phyloP scores from a whole-genome alignment of 164 flowering plant genomes.

The Tinospora cordifolia region DNA sequence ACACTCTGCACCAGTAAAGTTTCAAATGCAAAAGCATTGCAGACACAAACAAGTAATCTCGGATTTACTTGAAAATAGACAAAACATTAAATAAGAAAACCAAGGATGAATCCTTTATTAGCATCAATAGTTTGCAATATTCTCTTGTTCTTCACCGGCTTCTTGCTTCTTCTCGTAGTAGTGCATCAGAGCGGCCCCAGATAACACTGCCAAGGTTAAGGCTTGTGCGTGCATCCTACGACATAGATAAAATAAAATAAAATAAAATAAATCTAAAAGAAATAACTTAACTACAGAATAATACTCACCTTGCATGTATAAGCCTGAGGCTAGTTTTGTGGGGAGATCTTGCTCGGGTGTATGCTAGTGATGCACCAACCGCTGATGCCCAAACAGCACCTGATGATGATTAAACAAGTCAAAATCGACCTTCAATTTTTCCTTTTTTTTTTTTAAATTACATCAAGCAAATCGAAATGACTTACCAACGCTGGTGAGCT shows the following conservation, averaged over 20 bases:
- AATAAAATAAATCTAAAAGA: not conserved
- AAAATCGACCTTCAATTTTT: not conserved
- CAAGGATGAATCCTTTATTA: not conserved
- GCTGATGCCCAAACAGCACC: conserved; percentile 75
- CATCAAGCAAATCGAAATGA: not conserved
- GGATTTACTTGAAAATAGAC: too few species aligned
- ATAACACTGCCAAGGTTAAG: conserved; percentile 65
- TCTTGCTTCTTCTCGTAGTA: conserved; percentile 38
- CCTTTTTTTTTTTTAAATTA: too few species aligned
- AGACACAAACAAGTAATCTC: too few species aligned
- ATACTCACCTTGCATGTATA: conserved; percentile 69
- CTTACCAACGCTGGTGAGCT: conserved; percentile 72
- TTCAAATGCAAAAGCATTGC: too few species aligned
- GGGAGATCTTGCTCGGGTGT: conserved; percentile 34
- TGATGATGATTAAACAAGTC: conserved; percentile 9
- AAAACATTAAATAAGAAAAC: not conserved
- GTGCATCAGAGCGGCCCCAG: conserved; percentile 61
- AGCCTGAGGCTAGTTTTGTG: conserved; percentile 72
- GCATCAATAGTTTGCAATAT: not conserved
- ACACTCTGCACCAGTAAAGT: too few species aligned
- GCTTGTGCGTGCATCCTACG: conserved; percentile 92
- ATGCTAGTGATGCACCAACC: conserved; percentile 56
- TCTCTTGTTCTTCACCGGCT: not conserved
- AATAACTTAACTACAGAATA: not conserved
- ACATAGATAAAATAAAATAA: not conserved